Percentiles rank a stretch among this genome's conserved stretches.
Evolutionary conservation across 2,329 filamentous ascomycete genomes (phyloP).

Genomic region (Alternaria triticina): DNA sequence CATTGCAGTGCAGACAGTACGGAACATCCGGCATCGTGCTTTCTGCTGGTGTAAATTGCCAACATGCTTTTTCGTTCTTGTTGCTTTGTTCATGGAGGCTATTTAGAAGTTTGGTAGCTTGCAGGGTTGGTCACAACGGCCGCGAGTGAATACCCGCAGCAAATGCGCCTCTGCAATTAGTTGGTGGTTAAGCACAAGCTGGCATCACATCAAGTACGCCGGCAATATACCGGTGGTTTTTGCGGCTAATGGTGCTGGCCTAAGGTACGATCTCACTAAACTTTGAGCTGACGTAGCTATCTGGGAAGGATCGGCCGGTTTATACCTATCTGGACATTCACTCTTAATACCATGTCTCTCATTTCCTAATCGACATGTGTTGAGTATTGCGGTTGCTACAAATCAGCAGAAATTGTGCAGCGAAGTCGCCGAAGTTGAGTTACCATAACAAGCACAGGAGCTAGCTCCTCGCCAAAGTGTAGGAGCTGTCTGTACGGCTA

Average conservation of each 20-base stretch:
- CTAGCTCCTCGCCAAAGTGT: background rate
- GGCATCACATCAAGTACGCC: background rate
- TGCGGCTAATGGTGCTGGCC: background rate
- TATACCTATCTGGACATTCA: background rate
- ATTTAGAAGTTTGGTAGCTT: background rate
- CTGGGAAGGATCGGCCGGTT: background rate
- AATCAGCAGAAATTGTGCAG: background rate
- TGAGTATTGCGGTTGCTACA: background rate
- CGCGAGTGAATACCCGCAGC: background rate
- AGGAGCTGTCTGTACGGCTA: background rate
- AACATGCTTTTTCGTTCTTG: background rate
- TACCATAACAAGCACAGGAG: background rate
- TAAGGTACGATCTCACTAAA: background rate
- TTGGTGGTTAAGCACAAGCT: background rate
- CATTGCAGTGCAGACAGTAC: background rate
- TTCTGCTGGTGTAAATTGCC: background rate
- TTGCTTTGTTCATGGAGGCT: background rate
- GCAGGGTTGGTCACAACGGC: background rate
- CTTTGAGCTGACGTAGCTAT: background rate
- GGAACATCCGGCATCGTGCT: background rate
- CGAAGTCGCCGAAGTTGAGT: background rate
- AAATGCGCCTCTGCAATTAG: background rate
- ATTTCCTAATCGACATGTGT: background rate
- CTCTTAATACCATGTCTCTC: background rate
- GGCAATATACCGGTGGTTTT: background rate